Evolutionary conservation across 768 basidiomycete species (phyloP).

Genomic region (Trametes sanguinea): DNA sequence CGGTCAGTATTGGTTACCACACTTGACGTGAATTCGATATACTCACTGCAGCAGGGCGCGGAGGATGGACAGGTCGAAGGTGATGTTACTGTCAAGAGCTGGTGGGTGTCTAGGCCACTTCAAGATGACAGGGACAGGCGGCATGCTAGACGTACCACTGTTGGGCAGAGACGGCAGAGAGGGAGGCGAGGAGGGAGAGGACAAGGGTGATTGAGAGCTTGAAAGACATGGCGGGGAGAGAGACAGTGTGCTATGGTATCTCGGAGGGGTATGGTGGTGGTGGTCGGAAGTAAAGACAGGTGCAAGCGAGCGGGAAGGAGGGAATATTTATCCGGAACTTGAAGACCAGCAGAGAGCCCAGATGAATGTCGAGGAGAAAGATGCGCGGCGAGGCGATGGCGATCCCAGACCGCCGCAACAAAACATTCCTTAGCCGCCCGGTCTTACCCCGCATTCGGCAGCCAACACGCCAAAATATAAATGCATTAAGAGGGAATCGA

Average conservation of each 20-base stretch:
- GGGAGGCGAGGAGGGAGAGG: constrained; percentile 15
- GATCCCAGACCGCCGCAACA: neutral
- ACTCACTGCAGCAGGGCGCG: constrained; percentile 49
- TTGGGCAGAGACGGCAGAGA: constrained; percentile 18
- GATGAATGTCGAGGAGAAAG: constrained; percentile 16
- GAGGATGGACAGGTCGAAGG: constrained; percentile 40
- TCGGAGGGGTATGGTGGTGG: neutral
- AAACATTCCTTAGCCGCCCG: neutral
- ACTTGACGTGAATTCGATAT: neutral
- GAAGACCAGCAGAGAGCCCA: constrained; percentile 17
- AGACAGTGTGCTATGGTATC: too few relatives aligned
- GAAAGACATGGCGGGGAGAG: constrained; percentile 11
- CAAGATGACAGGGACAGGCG: neutral
- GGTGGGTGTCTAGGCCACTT: neutral
- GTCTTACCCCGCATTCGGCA: neutral
- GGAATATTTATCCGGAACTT: constrained; percentile 7
- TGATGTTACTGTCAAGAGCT: constrained; percentile 37
- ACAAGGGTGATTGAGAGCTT: constrained; percentile 16
- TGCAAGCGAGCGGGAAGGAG: neutral
- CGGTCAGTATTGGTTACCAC: constrained; percentile 3
- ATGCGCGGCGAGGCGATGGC: constrained; percentile 5
- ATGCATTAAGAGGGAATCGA: constrained; percentile 87
- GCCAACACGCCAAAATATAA: neutral
- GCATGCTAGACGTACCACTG: constrained; percentile 12
- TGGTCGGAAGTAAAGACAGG: constrained; percentile 20